A percentile compares a stretch with the other conserved stretches of the same genome.
phyloP scores from a whole-genome alignment of 2,329 filamentous ascomycete species.

The Talaromyces sp. region DNA sequence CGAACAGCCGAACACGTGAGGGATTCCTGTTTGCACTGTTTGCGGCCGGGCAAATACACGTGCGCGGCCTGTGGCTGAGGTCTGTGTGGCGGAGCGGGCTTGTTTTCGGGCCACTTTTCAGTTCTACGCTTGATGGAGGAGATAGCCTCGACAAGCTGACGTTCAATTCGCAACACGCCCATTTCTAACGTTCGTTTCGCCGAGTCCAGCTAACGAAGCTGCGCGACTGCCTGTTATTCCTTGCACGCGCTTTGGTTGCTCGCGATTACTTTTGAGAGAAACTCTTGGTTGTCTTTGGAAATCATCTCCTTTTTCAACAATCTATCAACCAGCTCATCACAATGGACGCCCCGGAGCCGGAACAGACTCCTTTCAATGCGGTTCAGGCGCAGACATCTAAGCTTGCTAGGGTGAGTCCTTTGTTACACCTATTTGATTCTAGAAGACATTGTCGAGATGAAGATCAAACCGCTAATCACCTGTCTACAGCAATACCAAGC shows the following conservation, averaged over 20 bases:
- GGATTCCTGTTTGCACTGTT: slow-evolving; percentile 9
- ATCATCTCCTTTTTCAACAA: slow-evolving; percentile 2
- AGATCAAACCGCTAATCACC: neutral
- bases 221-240: neutral
- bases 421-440: neutral
- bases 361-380: slow-evolving; percentile 85
- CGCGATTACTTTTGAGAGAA: neutral
- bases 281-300: neutral
- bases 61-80: slow-evolving; percentile 6
- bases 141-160: neutral
- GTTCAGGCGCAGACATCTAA: slow-evolving; percentile 73
- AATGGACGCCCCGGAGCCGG: slow-evolving; percentile 85
- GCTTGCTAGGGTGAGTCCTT: slow-evolving; percentile 35
- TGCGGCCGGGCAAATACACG: slow-evolving; percentile 1
- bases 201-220: neutral
- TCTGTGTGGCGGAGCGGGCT: neutral
- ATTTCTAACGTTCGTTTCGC: neutral
- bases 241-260: neutral
- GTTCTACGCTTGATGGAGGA: too few species aligned
- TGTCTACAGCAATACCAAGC: slow-evolving; percentile 76
- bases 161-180: neutral
- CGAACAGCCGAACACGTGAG: slow-evolving; percentile 9
- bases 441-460: neutral
- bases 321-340: slow-evolving; percentile 17
- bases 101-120: slow-evolving; percentile 4